phyloP scores from a whole-genome alignment of 768 basidiomycete species.

The Boletus rex-veris region DNA sequence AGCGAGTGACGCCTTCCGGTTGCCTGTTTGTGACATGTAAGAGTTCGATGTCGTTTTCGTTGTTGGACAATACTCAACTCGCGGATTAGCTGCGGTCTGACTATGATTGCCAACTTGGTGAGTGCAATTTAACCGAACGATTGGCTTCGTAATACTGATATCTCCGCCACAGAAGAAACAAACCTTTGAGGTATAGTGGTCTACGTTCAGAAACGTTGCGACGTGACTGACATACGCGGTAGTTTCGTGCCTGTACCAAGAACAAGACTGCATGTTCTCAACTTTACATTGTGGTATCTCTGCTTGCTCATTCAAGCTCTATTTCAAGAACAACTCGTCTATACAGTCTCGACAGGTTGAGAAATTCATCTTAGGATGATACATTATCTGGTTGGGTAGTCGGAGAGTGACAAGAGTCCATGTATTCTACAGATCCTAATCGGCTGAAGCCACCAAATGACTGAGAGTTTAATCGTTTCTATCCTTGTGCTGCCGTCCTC shows the following conservation, averaged over 20 bases:
- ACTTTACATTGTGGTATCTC: constrained; percentile 52
- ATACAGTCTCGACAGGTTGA: constrained; percentile 77
- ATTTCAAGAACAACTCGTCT: constrained; percentile 79
- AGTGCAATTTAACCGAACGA: too few species aligned
- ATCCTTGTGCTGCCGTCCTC: constrained; percentile 33
- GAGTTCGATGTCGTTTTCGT: too few species aligned
- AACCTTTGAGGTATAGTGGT: too few species aligned
- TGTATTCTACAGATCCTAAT: constrained; percentile 38
- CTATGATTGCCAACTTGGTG: too few species aligned
- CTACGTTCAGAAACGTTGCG: too few species aligned
- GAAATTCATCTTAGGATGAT: constrained; percentile 43
- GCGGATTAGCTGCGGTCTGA: too few species aligned
- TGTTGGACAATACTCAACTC: too few species aligned
- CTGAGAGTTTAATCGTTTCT: constrained; percentile 32
- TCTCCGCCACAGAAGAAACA: too few species aligned
- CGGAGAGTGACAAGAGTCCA: constrained; percentile 4
- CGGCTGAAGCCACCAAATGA: constrained; percentile 11
- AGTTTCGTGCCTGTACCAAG: constrained; percentile 87
- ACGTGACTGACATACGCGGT: not conserved
- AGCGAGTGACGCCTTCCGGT: too few species aligned
- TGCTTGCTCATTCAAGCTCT: not conserved
- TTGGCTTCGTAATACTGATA: too few species aligned
- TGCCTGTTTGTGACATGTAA: too few species aligned
- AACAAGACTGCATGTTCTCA: constrained; percentile 96
- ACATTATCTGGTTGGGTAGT: not conserved